Conservation (phyloP, 371 early-diverging fungal genomes). For the Dichotomocladium elegans region DNA sequence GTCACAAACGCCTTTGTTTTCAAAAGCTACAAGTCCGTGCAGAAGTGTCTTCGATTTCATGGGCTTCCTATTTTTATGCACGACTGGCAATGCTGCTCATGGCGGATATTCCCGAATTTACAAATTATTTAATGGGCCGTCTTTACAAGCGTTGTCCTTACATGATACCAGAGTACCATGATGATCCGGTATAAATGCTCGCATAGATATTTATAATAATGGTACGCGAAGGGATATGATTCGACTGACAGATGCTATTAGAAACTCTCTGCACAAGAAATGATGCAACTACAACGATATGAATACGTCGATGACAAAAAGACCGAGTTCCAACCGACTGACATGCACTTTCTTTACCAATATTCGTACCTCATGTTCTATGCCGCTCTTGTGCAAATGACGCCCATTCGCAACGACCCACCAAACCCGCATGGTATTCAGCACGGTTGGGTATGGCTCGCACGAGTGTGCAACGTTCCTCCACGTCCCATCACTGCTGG, state of each 20-base stretch:
- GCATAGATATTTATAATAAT: too few relatives aligned
- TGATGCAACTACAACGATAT: conserved; percentile 30
- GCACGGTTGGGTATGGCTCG: conserved; percentile 78
- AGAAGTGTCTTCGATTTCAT: conserved; percentile 62
- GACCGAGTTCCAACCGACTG: conserved; percentile 54
- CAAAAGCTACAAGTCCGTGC: conserved; percentile 68
- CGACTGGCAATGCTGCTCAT: conserved; percentile 61
- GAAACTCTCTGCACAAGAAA: conserved; percentile 34
- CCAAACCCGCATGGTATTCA: conserved; percentile 56
- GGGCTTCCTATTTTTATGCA: conserved; percentile 72
- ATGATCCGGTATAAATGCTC: conserved; percentile 54
- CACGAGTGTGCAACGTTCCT: conserved; percentile 71
- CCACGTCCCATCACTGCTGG: conserved; percentile 71
- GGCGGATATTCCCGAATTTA: conserved; percentile 54
- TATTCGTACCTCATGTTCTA: conserved; percentile 70
- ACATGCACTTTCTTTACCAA: conserved; percentile 68
- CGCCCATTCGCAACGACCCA: conserved; percentile 36
- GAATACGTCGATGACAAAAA: conserved; percentile 51
- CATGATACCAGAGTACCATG: conserved; percentile 66
- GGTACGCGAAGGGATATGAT: neutral
- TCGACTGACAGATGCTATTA: neutral
- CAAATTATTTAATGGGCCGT: conserved; percentile 68
- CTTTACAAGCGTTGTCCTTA: conserved; percentile 78
- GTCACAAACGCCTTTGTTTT: neutral
- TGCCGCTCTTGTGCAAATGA: conserved; percentile 73